Conservation (phyloP, 208 protist genomes). For the Acanthamoeba royreba region DNA sequence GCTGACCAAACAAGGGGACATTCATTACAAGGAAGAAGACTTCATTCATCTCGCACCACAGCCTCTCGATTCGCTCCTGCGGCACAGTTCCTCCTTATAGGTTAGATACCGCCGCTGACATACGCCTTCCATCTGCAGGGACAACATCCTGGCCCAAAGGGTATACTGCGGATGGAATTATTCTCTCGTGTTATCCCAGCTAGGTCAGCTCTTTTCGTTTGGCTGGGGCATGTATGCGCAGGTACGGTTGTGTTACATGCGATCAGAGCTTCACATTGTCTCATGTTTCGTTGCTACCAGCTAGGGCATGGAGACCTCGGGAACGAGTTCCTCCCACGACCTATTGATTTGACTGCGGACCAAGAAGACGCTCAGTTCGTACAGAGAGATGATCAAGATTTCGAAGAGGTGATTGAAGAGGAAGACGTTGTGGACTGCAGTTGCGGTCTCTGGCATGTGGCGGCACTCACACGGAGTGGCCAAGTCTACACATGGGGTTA, state of each 20-base stretch:
- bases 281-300: neutral
- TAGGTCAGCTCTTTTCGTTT: neutral
- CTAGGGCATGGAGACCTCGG: neutral
- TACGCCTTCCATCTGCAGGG: neutral
- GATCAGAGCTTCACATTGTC: neutral
- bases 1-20: neutral
- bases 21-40: neutral
- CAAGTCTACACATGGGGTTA: neutral
- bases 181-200: neutral
- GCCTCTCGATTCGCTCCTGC: neutral
- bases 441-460: neutral
- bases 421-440: neutral
- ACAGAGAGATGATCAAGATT: neutral
- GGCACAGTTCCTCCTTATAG: neutral
- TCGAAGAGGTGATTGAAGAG: neutral
- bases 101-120: neutral
- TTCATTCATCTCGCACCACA: neutral
- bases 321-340: neutral
- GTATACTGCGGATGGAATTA: neutral
- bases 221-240: conserved; percentile 29
- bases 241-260: neutral
- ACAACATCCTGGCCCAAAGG: neutral
- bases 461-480: neutral
- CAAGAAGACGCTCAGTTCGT: neutral
- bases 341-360: neutral